Evolutionary conservation across 169 alveolate genomes (phyloP), one percentile per base, ranked within the genome.

Genomic region (Perkinsus olseni): DNA sequence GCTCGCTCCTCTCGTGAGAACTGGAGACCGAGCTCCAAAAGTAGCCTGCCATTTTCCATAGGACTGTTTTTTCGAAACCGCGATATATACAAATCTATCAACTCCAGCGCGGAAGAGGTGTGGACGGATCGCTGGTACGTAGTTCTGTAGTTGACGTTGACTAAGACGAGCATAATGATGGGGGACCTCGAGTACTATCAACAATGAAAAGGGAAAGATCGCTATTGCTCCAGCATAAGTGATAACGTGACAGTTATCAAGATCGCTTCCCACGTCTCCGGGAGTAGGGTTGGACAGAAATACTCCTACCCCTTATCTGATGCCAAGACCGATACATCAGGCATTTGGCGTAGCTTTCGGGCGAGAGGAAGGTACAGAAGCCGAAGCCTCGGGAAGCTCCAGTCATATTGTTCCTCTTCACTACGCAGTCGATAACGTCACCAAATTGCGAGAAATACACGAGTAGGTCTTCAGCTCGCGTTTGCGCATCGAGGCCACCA

Each of bases 351-450:
- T 62, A 62, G 82, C 82, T 24, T 24, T 62, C 37, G 34, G 28
- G 82, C 8, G 82, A 62, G 28, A 28, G 0, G 34, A 62, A 62
- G 82, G 37, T 62, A 24, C 82, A 62, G 74, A 95, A 96, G 10
- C 97, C 97, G 93, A 96, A 96, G 0, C 97, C 97, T 39, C 97
- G 93, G 62, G 94, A 92, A 74, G 95, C 92, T 36, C 97, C 97
- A 50, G 96, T 94, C 20, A 74, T 92, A 37, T 95, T 93, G 38
- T 95, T 96, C 38, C 92, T 91, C 97, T 95, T 95, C 31, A 96
- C 93, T 4, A 95, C 93, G 74, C 95, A 93, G 39, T 95, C 97
- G 74, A 93, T 92, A 28, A 96, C 94, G 24, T 74, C 74, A 0
- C 97, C 97, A 93, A 74, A 95, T 74, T 91, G 91, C 38, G 74